A percentile compares a stretch with the other conserved stretches of the same genome.
Evolutionary conservation across 2,329 filamentous ascomycete genomes (phyloP).

Genomic region (Trichoderma afroharzianum): DNA sequence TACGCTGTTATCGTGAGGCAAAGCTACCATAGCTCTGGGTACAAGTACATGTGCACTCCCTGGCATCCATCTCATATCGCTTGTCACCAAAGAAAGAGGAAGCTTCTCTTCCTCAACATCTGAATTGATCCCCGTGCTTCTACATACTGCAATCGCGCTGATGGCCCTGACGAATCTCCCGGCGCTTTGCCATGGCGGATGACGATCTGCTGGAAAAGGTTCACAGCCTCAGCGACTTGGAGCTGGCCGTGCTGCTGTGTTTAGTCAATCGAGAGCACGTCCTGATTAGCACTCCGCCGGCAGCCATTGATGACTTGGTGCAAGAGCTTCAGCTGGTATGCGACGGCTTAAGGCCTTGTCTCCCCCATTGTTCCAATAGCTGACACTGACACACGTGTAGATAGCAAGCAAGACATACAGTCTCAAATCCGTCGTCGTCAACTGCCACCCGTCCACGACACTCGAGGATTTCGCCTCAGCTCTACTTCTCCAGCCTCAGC

Average conservation of each 20-base stretch:
- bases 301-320: constrained; percentile 63
- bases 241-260: constrained; percentile 80
- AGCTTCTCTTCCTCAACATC: not conserved
- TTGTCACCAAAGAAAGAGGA: not conserved
- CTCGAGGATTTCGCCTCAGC: constrained; percentile 76
- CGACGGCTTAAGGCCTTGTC: not conserved
- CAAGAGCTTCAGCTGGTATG: constrained; percentile 68
- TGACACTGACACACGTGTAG: constrained; percentile 35
- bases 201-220: constrained; percentile 63
- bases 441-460: constrained; percentile 69
- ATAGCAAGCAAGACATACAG: constrained; percentile 69
- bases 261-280: constrained; percentile 82
- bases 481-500: constrained; percentile 50
- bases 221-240: constrained; percentile 78
- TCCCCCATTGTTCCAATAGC: not conserved
- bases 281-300: constrained; percentile 70
- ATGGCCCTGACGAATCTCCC: constrained; percentile 25
- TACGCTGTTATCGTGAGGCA: not conserved
- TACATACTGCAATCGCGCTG: constrained; percentile 16
- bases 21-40: not conserved
- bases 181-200: constrained; percentile 53
- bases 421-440: constrained; percentile 64
- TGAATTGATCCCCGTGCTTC: not conserved
- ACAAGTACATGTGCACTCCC: not conserved
- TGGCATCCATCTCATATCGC: not conserved